Conservation (phyloP, 305 asterid species). For the Fraxinus baroniana region DNA sequence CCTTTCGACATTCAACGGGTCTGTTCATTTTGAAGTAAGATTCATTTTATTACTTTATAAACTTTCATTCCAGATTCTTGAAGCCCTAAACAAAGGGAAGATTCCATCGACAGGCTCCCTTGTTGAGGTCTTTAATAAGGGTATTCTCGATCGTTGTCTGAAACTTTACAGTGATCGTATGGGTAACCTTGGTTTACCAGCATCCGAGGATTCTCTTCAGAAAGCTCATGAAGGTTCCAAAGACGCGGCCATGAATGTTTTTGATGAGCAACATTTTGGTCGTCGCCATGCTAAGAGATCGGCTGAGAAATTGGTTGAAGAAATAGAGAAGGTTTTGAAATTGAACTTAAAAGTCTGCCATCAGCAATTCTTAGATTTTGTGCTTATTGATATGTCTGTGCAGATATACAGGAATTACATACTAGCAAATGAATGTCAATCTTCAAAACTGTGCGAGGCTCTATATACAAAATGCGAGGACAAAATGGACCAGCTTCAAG, state of each 20-base stretch:
- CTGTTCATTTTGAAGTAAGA: background rate
- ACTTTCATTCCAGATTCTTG: slow-evolving; percentile 70
- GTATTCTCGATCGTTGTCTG: slow-evolving; percentile 75
- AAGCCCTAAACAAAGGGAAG: slow-evolving; percentile 97
- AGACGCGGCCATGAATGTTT: slow-evolving; percentile 57
- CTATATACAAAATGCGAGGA: slow-evolving; percentile 83
- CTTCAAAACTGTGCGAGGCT: slow-evolving; percentile 85
- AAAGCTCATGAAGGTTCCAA: slow-evolving; percentile 60
- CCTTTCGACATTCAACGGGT: background rate
- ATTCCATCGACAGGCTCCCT: slow-evolving; percentile 98
- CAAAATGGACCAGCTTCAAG: slow-evolving; percentile 97
- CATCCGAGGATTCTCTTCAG: slow-evolving; percentile 59
- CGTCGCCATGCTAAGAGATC: slow-evolving; percentile 92
- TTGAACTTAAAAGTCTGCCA: slow-evolving; percentile 8
- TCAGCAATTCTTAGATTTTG: slow-evolving; percentile 6
- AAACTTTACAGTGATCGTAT: slow-evolving; percentile 59
- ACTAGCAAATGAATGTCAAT: slow-evolving; percentile 74
- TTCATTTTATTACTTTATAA: slow-evolving; percentile 8
- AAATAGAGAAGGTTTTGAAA: slow-evolving; percentile 62
- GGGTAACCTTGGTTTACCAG: slow-evolving; percentile 59
- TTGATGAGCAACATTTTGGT: slow-evolving; percentile 96
- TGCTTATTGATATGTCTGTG: slow-evolving; percentile 34
- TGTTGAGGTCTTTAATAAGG: slow-evolving; percentile 94
- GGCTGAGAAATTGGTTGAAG: slow-evolving; percentile 74
- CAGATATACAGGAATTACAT: slow-evolving; percentile 72